A percentile compares a stretch with the other conserved stretches of the same genome.
Evolutionary conservation across 257 asterid species (phyloP).

Genomic region (Thymus mandschuricus): DNA sequence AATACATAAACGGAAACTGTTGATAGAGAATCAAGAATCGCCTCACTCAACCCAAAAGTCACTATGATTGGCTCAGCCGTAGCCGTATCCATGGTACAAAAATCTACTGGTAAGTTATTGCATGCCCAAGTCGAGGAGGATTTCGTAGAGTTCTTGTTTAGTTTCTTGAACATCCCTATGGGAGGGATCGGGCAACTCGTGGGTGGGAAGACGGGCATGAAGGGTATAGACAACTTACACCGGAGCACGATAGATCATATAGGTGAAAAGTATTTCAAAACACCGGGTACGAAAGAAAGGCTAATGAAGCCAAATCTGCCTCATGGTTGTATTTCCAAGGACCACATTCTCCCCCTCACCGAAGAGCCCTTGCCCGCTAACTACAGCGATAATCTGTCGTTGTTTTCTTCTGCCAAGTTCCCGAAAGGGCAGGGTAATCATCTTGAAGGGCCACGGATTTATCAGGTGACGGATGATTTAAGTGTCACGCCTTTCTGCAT

Average conservation of each 20-base stretch:
- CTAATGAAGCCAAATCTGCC: too few species aligned
- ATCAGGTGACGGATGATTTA: neutral
- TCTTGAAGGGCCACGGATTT: neutral
- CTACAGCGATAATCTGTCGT: neutral
- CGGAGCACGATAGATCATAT: neutral
- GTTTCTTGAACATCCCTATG: conserved; percentile 27
- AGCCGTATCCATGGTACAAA: conserved; percentile 18
- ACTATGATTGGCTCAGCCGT: too few species aligned
- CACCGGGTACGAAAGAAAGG: neutral
- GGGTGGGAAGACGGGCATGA: neutral
- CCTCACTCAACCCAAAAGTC: too few species aligned
- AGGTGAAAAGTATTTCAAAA: neutral
- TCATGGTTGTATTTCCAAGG: neutral
- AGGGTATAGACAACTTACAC: conserved; percentile 30
- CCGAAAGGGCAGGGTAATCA: conserved; percentile 13
- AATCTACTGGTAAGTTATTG: conserved; percentile 1
- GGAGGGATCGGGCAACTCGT: conserved; percentile 22
- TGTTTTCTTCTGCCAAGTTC: neutral
- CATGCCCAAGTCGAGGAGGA: neutral
- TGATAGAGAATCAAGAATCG: too few species aligned
- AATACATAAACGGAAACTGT: too few species aligned
- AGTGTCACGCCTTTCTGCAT: neutral
- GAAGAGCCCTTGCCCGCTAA: neutral
- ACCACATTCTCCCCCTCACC: conserved; percentile 1
- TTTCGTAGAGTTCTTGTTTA: conserved; percentile 16